Evolutionary conservation across 2,329 filamentous ascomycete genomes (phyloP).

Genomic region (Didymosphaeria variabile): DNA sequence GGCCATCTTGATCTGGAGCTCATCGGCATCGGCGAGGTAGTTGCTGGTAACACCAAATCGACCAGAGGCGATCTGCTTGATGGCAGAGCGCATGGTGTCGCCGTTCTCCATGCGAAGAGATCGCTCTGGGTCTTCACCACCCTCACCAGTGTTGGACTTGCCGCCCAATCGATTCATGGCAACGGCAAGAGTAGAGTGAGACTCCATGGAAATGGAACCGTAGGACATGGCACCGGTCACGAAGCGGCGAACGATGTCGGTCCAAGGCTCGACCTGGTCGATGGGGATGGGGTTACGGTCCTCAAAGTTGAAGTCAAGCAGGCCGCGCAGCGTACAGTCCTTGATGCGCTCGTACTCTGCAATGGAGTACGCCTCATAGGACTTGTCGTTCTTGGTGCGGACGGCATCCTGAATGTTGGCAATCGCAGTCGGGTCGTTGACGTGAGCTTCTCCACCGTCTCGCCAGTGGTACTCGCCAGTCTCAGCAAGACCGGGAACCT

Average conservation of each 20-base stretch:
- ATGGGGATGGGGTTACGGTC: conserved; percentile 85
- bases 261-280: conserved; percentile 98
- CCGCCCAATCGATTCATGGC: conserved; percentile 97
- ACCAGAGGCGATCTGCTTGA: conserved; percentile 96
- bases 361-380: conserved; percentile 93
- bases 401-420: conserved; percentile 98
- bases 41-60: conserved; percentile 96
- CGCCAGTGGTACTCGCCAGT: conserved; percentile 99
- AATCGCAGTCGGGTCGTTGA: conserved; percentile 94
- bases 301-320: conserved; percentile 96
- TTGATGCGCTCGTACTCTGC: conserved; percentile 97
- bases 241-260: conserved; percentile 94
- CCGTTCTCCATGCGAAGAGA: conserved; percentile 87
- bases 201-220: conserved; percentile 98
- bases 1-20: conserved; percentile 99
- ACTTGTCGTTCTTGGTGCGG: conserved; percentile 97
- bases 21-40: conserved; percentile 93
- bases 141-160: conserved; percentile 97
- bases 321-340: conserved; percentile 90
- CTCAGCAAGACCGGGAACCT: conserved; percentile 83
- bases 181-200: conserved; percentile 92
- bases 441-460: conserved; percentile 91
- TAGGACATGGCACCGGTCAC: conserved; percentile 99
- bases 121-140: conserved; percentile 93
- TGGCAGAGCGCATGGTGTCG: conserved; percentile 95